A percentile compares a stretch with the other conserved stretches of the same genome.
phyloP scores from a whole-genome alignment of 169 alveolate species.

The Eimeria acervulina region DNA sequence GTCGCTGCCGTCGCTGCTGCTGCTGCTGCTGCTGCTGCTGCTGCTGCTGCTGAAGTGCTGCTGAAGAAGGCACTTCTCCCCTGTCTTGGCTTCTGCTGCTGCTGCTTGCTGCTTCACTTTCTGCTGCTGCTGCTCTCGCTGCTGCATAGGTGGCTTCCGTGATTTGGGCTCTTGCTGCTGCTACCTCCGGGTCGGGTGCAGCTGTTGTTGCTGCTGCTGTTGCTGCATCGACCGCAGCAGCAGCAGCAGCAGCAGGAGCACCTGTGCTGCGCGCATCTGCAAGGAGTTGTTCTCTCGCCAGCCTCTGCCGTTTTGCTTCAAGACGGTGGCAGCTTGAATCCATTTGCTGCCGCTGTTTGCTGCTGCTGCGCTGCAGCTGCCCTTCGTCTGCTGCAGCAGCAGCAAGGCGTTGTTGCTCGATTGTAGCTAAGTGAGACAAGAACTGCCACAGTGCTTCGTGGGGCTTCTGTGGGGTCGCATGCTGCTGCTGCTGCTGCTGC shows the following conservation, averaged over 20 bases:
- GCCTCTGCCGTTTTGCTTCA: conserved; percentile 35
- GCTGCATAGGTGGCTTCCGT: neutral
- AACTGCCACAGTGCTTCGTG: conserved; percentile 41
- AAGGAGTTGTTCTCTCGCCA: neutral
- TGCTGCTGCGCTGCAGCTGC: conserved; percentile 15
- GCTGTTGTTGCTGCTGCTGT: neutral
- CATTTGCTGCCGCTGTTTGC: conserved; percentile 1
- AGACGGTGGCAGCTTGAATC: neutral
- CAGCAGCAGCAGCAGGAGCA: neutral
- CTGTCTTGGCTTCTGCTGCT: neutral
- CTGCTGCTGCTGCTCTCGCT: neutral
- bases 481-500: conserved; percentile 13
- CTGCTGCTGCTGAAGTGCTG: neutral
- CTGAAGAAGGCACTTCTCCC: neutral
- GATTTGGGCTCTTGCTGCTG: conserved; percentile 22
- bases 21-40: conserved; percentile 43
- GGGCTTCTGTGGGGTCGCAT: conserved; percentile 13
- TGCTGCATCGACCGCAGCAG: neutral
- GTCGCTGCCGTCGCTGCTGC: neutral
- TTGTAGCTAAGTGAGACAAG: neutral
- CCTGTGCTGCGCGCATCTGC: neutral
- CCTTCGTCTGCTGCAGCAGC: conserved; percentile 39
- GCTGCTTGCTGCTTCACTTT: neutral
- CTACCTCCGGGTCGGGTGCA: neutral
- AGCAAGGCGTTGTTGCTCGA: conserved; percentile 3